Evolutionary conservation across 371 early-diverging fungal genomes (phyloP), one percentile per base, ranked within the genome.

Genomic region (Circinella umbellata): DNA sequence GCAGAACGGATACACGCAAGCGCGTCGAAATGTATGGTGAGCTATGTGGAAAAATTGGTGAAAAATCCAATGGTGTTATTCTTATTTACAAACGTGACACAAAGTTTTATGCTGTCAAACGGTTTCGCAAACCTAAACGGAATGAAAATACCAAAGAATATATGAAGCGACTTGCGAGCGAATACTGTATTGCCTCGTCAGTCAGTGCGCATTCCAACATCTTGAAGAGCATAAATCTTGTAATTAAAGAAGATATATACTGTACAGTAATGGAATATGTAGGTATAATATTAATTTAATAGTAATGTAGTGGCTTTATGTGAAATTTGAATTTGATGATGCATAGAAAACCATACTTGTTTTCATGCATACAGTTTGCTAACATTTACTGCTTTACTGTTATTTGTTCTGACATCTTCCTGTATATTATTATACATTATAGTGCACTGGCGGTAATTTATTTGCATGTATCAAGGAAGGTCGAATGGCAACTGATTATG

Each of bases 191-290:
- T 69, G 82, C 86, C 39, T 88, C 91, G 48, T 93, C 95, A 3
- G 90, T 92, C 20, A 83, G 97, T 53, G 85, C 91, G 57, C 96
- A 97, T 78, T 82, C 86, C 67, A 96, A 98, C 77, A 78, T 98
- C 13, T 93, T 98, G 15, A 88, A 93, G 70, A 97, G 96, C 0
- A 85, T 97, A 8, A 97, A 98, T 78, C 78, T 98, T 20, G 92
- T 96, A 13, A 87, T 94, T 76, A 95, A 97, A 69, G 89, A 92
- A 68, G 86, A 84, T 36, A 83, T 90, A 59, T 97, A 96, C 91
- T 98, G 96, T 80, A 93, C 93, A 67, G 95, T 98, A 18, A 98
- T 98, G 98, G 95, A 94, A 76, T 82, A 80, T 55, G 85, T 85
- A 81, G 42, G 79, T 79, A 60, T 37, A 4, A 39, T 10, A 10